These are phyloP conservation scores for Fusarium nisikadoi DNA, from an alignment of 2,329 filamentous ascomycete genomes.

Conservation along the genomic window DNA sequence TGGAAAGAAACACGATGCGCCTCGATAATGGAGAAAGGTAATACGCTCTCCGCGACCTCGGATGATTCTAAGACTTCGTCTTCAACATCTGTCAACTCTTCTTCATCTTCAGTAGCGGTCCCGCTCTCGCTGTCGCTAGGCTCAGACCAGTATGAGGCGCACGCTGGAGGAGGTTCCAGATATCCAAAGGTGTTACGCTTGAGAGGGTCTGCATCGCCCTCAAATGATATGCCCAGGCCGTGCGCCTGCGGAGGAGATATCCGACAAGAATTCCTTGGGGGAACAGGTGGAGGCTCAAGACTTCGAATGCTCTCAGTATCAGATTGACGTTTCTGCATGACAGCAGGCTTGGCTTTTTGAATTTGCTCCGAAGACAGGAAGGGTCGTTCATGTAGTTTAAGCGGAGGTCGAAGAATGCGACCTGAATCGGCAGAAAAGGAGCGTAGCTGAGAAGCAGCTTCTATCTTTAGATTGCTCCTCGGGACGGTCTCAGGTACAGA, in stretches of 20 bases:
- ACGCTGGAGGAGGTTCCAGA: background rate
- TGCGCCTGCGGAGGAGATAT: background rate
- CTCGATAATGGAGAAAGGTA: background rate
- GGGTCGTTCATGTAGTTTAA: background rate
- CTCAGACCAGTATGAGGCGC: background rate
- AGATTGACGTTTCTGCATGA: background rate
- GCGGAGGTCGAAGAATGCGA: background rate
- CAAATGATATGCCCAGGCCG: background rate
- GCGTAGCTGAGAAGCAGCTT: background rate
- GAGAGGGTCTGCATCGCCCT: background rate
- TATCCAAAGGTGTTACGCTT: background rate
- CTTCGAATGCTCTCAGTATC: rapidly evolving
- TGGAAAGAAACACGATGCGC: background rate
- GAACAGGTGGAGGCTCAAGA: background rate
- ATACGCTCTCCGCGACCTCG: background rate
- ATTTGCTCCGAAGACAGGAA: background rate
- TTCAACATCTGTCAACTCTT: background rate
- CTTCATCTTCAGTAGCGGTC: background rate
- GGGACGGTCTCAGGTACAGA: background rate
- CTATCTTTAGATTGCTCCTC: background rate
- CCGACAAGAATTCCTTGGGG: background rate
- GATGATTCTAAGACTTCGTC: background rate
- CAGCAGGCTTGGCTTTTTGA: background rate
- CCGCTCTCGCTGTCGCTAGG: background rate
- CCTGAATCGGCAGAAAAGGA: background rate